These are phyloP conservation scores for Monosiga brevicollis DNA, from an alignment of 78 protist genomes.

Conservation along the genomic window DNA sequence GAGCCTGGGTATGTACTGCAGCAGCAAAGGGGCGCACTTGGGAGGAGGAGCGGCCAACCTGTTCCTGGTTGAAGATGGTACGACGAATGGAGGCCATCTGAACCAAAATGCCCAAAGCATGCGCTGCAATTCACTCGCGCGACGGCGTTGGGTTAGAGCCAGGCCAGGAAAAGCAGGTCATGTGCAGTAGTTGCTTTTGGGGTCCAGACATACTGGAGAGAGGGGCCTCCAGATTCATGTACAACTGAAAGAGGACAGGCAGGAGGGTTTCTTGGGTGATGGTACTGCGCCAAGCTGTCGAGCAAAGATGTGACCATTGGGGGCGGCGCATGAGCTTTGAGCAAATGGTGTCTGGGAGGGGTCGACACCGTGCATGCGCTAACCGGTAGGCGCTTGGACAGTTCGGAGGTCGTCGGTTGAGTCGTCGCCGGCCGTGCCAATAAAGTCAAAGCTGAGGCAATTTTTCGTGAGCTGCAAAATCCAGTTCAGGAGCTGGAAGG, in stretches of 20 bases:
- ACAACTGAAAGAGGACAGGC: conserved; percentile 14
- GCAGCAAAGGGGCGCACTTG: too few species aligned
- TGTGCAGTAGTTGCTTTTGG: neutral
- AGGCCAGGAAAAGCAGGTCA: neutral
- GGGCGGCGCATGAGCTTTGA: too few species aligned
- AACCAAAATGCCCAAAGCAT: neutral
- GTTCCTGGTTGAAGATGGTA: neutral
- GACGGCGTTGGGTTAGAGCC: neutral
- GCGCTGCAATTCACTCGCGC: neutral
- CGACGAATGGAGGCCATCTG: neutral
- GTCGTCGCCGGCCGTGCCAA: conserved; percentile 30
- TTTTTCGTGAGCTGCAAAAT: neutral
- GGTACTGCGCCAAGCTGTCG: conserved; percentile 22
- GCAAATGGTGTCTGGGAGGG: too few species aligned
- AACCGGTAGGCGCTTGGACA: conserved; percentile 37
- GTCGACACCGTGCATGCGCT: too few species aligned
- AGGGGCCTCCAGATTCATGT: conserved; percentile 8
- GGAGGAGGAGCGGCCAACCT: too few species aligned
- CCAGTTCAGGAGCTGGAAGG: neutral
- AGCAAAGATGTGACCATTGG: too few species aligned
- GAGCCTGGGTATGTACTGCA: too few species aligned
- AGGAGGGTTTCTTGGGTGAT: conserved; percentile 23
- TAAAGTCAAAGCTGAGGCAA: conserved; percentile 35
- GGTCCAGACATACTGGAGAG: neutral
- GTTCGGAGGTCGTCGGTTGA: conserved; percentile 31